A percentile compares a stretch with the other conserved stretches of the same genome.
Conservation (phyloP, 2,329 filamentous ascomycete genomes). For the Diaporthe aspalathi region DNA sequence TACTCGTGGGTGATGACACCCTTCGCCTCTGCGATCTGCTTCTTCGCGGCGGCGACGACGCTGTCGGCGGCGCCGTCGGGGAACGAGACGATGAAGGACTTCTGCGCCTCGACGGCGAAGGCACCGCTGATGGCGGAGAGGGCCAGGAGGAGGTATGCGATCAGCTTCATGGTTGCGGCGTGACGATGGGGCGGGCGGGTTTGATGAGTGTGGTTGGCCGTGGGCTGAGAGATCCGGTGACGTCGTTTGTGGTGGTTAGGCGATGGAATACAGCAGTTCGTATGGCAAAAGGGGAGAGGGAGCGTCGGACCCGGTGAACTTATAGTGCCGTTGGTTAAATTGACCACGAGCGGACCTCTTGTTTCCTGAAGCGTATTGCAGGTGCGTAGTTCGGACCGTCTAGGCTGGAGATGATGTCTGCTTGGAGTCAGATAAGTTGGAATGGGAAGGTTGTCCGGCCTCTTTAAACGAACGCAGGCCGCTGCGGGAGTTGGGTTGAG, state of each 20-base stretch:
- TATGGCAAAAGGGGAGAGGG: neutral
- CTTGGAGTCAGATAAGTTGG: neutral
- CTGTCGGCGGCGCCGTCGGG: slow-evolving; percentile 74
- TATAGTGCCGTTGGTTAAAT: neutral
- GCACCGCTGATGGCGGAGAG: slow-evolving; percentile 69
- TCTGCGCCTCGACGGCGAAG: slow-evolving; percentile 73
- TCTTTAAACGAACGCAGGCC: slow-evolving; percentile 8
- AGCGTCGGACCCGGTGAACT: neutral
- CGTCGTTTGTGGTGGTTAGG: neutral
- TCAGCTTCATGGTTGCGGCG: slow-evolving; percentile 71
- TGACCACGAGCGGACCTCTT: neutral
- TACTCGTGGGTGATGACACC: slow-evolving; percentile 86
- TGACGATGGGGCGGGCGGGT: slow-evolving; percentile 1
- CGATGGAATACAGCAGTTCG: neutral
- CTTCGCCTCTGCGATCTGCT: slow-evolving; percentile 75
- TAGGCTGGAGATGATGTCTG: neutral
- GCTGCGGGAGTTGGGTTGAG: neutral
- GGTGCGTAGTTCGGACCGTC: neutral
- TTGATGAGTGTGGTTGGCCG: neutral
- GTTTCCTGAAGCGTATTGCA: neutral
- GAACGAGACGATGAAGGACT: slow-evolving; percentile 84
- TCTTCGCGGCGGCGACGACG: slow-evolving; percentile 77
- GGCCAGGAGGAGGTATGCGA: slow-evolving; percentile 63
- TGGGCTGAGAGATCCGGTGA: neutral
- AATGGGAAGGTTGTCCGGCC: neutral